phyloP scores from a whole-genome alignment of 1,139 yeast genomes.

The Hyphopichia khmerensis region DNA sequence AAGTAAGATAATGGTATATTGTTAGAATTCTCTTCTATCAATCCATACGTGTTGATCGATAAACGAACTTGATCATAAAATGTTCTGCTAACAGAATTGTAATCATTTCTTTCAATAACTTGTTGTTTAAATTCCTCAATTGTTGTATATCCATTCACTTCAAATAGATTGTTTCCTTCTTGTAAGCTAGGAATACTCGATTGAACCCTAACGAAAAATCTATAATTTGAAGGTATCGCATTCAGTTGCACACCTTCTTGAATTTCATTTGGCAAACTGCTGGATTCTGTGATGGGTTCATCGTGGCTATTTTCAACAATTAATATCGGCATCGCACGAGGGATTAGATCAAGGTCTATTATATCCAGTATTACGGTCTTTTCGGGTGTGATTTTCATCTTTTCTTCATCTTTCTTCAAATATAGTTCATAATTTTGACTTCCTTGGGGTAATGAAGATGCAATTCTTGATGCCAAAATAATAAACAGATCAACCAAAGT shows the following conservation, averaged over 20 bases:
- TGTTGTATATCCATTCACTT: conserved; percentile 20
- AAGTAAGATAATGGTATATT: not conserved
- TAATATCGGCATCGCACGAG: conserved; percentile 18
- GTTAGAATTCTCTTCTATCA: not conserved
- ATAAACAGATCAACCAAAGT: not conserved
- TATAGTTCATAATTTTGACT: not conserved
- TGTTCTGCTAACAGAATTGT: conserved; percentile 24
- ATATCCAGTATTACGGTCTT: not conserved
- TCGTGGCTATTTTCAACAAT: not conserved
- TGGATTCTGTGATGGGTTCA: not conserved
- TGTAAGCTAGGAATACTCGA: conserved; percentile 19
- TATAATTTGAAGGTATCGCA: not conserved
- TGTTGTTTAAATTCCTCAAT: conserved; percentile 21
- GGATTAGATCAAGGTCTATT: conserved; percentile 27
- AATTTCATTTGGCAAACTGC: not conserved
- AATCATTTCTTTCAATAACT: conserved; percentile 24
- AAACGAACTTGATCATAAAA: conserved; percentile 28
- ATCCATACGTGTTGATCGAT: conserved; percentile 4
- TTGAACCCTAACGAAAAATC: conserved; percentile 14
- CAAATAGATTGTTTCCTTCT: conserved; percentile 23
- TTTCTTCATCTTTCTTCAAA: not conserved
- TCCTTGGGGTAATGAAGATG: not conserved
- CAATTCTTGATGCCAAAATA: not conserved
- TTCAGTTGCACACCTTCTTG: not conserved
- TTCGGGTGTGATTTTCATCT: not conserved